Percentiles rank a stretch among this genome's conserved stretches.
These are phyloP conservation scores for Talinum fruticosum DNA, from an alignment of 148 eudicot genomes.

Conservation along the genomic window DNA sequence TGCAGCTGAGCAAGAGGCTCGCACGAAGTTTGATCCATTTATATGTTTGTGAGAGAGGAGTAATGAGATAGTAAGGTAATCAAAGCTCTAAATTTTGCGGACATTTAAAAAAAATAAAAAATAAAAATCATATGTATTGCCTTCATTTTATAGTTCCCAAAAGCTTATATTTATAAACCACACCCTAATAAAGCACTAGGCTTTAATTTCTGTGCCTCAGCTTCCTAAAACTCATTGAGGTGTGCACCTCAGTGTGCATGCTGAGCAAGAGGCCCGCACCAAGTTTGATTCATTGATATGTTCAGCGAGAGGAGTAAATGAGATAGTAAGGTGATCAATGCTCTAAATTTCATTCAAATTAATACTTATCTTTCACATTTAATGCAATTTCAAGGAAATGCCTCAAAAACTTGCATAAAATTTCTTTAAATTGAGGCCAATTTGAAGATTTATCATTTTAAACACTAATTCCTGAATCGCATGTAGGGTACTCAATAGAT, in stretches of 20 bases:
- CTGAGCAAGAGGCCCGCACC: neutral
- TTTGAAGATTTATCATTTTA: too few species aligned
- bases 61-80: too few species aligned
- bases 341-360: neutral
- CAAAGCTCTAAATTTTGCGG: too few species aligned
- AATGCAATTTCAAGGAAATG: neutral
- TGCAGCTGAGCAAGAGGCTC: too few species aligned
- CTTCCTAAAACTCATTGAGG: neutral
- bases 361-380: neutral
- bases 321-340: neutral
- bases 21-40: too few species aligned
- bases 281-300: neutral
- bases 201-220: too few species aligned
- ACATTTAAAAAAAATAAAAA: too few species aligned
- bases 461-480: neutral
- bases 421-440: neutral
- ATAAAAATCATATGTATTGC: neutral
- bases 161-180: too few species aligned
- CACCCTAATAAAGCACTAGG: too few species aligned
- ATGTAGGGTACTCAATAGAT: neutral
- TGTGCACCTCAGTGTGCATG: neutral
- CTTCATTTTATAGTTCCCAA: neutral
- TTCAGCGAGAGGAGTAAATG: neutral
- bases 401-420: neutral
- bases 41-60: too few species aligned